Base-by-base conservation (phyloP, 108 stramenopile genomes). In the Pseudonitzschia multistriata region DNA sequence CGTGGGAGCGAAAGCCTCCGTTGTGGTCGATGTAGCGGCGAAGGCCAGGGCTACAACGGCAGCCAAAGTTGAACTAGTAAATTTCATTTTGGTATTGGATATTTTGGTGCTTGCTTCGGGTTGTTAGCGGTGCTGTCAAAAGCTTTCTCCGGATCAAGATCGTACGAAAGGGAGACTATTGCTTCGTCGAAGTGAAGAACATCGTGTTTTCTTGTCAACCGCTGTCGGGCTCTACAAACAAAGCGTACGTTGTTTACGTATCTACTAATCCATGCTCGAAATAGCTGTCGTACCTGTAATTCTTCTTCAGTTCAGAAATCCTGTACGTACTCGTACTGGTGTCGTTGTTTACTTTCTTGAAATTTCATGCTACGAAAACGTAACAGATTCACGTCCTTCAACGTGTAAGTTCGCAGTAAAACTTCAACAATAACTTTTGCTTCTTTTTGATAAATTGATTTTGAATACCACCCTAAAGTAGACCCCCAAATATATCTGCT, bases 1-100 rank as follows among this genome's bases (percentile, higher is more conserved):
- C 24, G 36, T 36, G 37, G 22, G 72, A 72, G 60, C 42, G 27
- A 53, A 49, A 2, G 50, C 42, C 15, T 53, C 66, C 6, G 45
- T 35, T 7, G 45, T 33, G 10, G 31, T 15, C 7, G 49, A 49
- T 28, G 45, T 31, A 14, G 29, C 50, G 10, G 66, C 24, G 30
- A 53, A 52, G n/a, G 35, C 49, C 30, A 67, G 30, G 29, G 48
- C 66, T 28, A 67, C 49, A 14, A 67, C 49, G 66, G 66, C 36
- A 25, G 63, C 40, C 42, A 64, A 64, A 64, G 42, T 45, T 0
- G 5, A 64, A 45, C 39, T 47, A 36, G 63, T 35, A 27, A 64
- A 35, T 45, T 47, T 64, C 63, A 64, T 64, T 0, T 13, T 64
- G 40, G 8, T 64, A 64, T 59, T 59, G 24, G 21, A 25, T 55